These are phyloP conservation scores for Xerocomus brunneocitrinus DNA, from an alignment of 768 basidiomycete genomes.

Conservation along the genomic window DNA sequence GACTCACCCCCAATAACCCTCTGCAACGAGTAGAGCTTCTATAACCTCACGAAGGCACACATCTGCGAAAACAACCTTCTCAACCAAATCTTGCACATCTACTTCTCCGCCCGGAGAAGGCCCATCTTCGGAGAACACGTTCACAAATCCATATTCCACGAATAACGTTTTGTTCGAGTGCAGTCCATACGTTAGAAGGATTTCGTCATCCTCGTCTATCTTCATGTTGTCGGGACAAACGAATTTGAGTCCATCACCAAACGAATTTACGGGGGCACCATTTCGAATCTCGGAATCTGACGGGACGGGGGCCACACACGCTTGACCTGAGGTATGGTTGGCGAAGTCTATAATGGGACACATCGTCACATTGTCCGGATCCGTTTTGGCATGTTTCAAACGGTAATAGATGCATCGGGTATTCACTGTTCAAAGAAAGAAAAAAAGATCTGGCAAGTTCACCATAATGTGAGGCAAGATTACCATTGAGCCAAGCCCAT, in stretches of 20 bases:
- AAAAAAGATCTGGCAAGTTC: conserved; percentile 1
- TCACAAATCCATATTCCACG: conserved; percentile 88
- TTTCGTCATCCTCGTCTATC: conserved; percentile 53
- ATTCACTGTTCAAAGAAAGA: conserved; percentile 57
- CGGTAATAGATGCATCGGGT: conserved; percentile 84
- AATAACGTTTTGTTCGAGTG: conserved; percentile 78
- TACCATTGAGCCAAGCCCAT: conserved; percentile 94
- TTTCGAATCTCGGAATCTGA: conserved; percentile 36
- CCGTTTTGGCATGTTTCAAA: conserved; percentile 41
- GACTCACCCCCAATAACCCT: conserved; percentile 83
- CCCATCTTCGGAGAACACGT: conserved; percentile 29
- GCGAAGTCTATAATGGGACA: conserved; percentile 91
- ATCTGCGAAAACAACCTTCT: conserved; percentile 45
- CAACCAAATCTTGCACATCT: conserved; percentile 53
- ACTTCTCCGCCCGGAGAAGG: conserved; percentile 47
- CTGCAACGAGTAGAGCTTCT: conserved; percentile 48
- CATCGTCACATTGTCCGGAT: conserved; percentile 77
- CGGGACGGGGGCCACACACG: conserved; percentile 42
- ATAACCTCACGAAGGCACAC: conserved; percentile 42
- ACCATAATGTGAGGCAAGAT: conserved; percentile 3
- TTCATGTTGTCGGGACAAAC: conserved; percentile 41
- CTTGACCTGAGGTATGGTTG: conserved; percentile 55
- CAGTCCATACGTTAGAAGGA: conserved; percentile 73
- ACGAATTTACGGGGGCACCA: conserved; percentile 30
- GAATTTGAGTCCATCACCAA: conserved; percentile 48